These are phyloP conservation scores for Phytophthora lateralis DNA, from an alignment of 352 stramenopile genomes.

Conservation along the genomic window DNA sequence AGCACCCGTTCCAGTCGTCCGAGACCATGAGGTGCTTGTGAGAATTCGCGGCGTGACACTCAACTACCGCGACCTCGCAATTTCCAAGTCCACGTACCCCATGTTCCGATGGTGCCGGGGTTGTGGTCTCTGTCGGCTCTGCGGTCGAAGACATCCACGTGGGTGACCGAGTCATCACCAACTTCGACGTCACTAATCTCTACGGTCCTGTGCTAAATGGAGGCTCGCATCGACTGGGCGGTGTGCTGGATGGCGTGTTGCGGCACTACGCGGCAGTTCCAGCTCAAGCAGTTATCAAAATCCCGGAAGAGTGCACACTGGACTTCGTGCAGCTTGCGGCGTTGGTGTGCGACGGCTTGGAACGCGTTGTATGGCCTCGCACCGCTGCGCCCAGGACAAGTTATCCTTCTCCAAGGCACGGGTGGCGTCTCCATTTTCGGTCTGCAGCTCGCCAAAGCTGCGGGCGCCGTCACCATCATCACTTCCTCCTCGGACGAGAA, in stretches of 20 bases:
- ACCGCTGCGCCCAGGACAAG: slow-evolving; percentile 12
- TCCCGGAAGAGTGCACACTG: slow-evolving; percentile 17
- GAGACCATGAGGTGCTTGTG: slow-evolving; percentile 6
- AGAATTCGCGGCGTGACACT: slow-evolving; percentile 7
- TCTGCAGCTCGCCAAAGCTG: slow-evolving; percentile 31
- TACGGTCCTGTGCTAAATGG: slow-evolving; percentile 18
- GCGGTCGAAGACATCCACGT: slow-evolving; percentile 15
- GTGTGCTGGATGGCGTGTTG: slow-evolving; percentile 26
- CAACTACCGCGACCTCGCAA: slow-evolving; percentile 11
- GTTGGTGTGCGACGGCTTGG: slow-evolving; percentile 32
- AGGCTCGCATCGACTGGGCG: slow-evolving; percentile 13
- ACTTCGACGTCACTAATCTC: slow-evolving; percentile 26
- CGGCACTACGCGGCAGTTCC: slow-evolving; percentile 24
- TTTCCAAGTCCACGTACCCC: slow-evolving; percentile 1
- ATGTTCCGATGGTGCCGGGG: slow-evolving; percentile 28
- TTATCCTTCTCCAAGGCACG: slow-evolving; percentile 16
- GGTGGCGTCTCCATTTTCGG: slow-evolving; percentile 30
- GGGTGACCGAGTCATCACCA: slow-evolving; percentile 27
- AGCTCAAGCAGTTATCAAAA: slow-evolving; percentile 18
- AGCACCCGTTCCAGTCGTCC: neutral
- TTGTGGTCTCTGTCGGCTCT: slow-evolving; percentile 15
- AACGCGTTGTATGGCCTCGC: slow-evolving; percentile 28
- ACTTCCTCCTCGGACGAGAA: slow-evolving; percentile 27
- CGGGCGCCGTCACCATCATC: slow-evolving; percentile 30
- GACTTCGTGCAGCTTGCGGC: slow-evolving; percentile 30